Evolutionary conservation across 768 basidiomycete species (phyloP).

Genomic region (Stropharia rugosoannulata): DNA sequence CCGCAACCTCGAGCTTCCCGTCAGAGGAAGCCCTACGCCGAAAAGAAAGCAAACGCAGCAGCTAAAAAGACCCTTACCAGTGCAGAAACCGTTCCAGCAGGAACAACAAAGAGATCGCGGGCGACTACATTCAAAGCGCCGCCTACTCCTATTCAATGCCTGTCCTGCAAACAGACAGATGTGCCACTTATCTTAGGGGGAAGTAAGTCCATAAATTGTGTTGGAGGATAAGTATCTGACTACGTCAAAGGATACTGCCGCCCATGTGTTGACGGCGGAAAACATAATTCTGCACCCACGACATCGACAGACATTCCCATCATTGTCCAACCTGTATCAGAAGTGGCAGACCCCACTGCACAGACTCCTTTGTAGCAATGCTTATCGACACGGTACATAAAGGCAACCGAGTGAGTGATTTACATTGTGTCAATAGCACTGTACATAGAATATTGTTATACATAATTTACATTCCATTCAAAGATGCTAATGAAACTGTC

Average conservation of each 20-base stretch:
- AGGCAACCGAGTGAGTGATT: background rate
- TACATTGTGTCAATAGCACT: constrained; percentile 15
- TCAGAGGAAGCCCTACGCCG: constrained; percentile 24
- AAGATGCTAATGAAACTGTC: background rate
- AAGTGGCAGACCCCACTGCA: background rate
- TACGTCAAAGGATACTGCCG: constrained; percentile 59
- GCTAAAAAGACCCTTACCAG: constrained; percentile 1
- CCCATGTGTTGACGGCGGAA: constrained; percentile 60
- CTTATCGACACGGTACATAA: background rate
- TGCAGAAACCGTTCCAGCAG: constrained; percentile 5
- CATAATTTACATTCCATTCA: constrained; percentile 20
- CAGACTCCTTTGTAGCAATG: background rate
- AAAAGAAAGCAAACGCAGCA: constrained; percentile 20
- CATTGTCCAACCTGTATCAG: background rate
- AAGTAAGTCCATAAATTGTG: constrained; percentile 42
- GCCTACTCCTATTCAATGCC: constrained; percentile 43
- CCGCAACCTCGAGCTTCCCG: constrained; percentile 25
- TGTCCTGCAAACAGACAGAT: constrained; percentile 61
- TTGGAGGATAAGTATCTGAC: background rate
- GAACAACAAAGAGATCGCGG: constrained; percentile 13
- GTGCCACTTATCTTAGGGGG: constrained; percentile 79
- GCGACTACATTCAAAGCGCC: constrained; percentile 11
- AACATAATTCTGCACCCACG: constrained; percentile 6
- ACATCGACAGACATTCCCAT: background rate
- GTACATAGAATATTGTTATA: constrained; percentile 13